Evolutionary conservation across 768 basidiomycete species (phyloP), one percentile per base, ranked within the genome.

Genomic region (Rhodocollybia butyracea): DNA sequence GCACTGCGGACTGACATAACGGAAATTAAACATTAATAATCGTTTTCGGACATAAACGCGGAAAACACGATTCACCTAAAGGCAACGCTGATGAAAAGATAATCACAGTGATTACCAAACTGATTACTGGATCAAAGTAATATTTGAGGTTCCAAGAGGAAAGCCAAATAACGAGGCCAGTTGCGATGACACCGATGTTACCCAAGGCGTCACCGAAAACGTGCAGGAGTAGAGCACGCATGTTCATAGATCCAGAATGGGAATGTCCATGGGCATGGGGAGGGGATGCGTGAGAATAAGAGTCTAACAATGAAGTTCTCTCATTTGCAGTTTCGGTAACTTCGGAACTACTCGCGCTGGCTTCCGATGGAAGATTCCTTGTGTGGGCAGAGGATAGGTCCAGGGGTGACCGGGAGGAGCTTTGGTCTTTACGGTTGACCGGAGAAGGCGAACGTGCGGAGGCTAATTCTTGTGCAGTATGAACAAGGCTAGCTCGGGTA

Each of bases 161-260:
- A 56, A 90, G 80, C 94, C 93, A 95, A 65, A 99, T 97, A 66
- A 98, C 76, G 11, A 98, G 82, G 55, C 97, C 97, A 3, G 95
- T 92, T 32, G 88, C 85, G 57, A 99, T 97, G 59, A 99, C 97
- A 51, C 97, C 97, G 58, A 98, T 91, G 69, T 99, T 98, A 47
- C 97, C 97, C 24, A 99, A 81, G 54, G 96, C 96, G 74, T 99
- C 96, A 31, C 96, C 96, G 42, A 99, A 70, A 36, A 98, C 97
- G 69, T 99, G 97, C 27, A 99, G 72, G 30, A 98, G 76, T 1
- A 99, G 78, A 29, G 94, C 97, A n/a, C 78, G 88, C 95, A 98
- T 98, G 71, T 98, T 99, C 97, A 99, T 98, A 1, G 88, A 91
- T 1, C 85, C 86, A 8, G 73, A 71, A 63, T 86, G 83, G 21